These are phyloP conservation scores for Bisporella sp. DNA, from an alignment of 2,329 filamentous ascomycete species.

Conservation along the genomic window DNA sequence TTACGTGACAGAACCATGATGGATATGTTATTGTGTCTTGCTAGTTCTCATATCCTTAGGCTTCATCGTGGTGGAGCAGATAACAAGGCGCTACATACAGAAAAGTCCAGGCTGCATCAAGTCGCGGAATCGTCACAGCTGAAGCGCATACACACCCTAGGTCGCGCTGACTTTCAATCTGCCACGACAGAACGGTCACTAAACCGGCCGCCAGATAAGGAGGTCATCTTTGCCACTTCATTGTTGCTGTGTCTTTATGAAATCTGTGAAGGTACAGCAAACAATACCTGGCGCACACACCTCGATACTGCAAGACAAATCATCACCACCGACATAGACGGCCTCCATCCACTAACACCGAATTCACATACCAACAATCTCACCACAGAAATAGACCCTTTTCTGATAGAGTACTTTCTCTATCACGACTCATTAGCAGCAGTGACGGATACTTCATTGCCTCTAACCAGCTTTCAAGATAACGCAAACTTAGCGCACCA, in stretches of 20 bases:
- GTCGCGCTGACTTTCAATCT: background rate
- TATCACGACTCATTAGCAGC: slow-evolving; percentile 17
- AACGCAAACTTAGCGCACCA: background rate
- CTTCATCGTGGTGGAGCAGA: background rate
- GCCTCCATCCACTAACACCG: background rate
- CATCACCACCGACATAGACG: slow-evolving; percentile 1
- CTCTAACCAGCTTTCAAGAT: slow-evolving; percentile 2
- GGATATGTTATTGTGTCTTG: slow-evolving; percentile 13
- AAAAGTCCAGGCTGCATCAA: slow-evolving; percentile 10
- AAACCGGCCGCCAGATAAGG: background rate
- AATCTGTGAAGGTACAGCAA: slow-evolving; percentile 13
- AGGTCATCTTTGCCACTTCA: slow-evolving; percentile 10
- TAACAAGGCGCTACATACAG: slow-evolving; percentile 1
- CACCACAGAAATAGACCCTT: slow-evolving; percentile 12
- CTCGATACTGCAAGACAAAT: slow-evolving; percentile 12
- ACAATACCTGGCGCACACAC: slow-evolving; percentile 8
- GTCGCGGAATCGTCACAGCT: slow-evolving; percentile 7
- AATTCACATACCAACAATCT: background rate
- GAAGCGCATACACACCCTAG: slow-evolving; percentile 3
- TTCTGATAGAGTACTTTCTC: slow-evolving; percentile 18
- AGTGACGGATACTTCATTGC: slow-evolving; percentile 10
- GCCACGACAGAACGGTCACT: background rate
- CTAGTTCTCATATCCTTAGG: slow-evolving; percentile 14
- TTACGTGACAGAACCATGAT: slow-evolving; percentile 12
- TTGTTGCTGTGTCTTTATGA: slow-evolving; percentile 17